A percentile compares a stretch with the other conserved stretches of the same genome.
Conservation (phyloP, 164 flowering plant genomes). For the Chimonanthus salicifolius region DNA sequence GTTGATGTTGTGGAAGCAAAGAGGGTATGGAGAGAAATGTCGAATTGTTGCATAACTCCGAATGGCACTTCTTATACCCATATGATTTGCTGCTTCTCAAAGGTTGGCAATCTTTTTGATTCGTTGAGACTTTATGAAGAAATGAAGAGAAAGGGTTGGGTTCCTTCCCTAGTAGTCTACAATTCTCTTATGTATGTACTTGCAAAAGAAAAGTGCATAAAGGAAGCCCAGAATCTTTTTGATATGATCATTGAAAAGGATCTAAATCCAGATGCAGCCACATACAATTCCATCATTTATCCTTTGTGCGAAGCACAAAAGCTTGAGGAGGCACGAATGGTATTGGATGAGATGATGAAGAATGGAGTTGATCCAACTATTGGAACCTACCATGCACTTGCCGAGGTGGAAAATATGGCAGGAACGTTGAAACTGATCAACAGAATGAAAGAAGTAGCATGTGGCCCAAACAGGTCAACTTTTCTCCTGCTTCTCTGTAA, state of each 20-base stretch:
- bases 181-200: conserved; percentile 72
- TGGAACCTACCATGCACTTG: conserved; percentile 69
- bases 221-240: conserved; percentile 62
- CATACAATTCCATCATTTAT: conserved; percentile 61
- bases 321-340: conserved; percentile 56
- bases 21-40: conserved; percentile 94
- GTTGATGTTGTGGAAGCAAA: conserved; percentile 73
- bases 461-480: conserved; percentile 51
- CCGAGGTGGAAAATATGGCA: conserved; percentile 36
- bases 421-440: conserved; percentile 50
- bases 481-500: conserved; percentile 49
- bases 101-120: conserved; percentile 73
- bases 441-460: conserved; percentile 48
- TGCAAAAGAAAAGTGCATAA: conserved; percentile 65
- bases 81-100: conserved; percentile 86
- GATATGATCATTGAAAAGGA: conserved; percentile 56
- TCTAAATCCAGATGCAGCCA: conserved; percentile 45
- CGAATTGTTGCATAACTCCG: conserved; percentile 56
- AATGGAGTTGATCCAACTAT: conserved; percentile 46
- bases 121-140: conserved; percentile 81
- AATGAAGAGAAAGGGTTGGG: conserved; percentile 73
- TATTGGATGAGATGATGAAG: conserved; percentile 47
- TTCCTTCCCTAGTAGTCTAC: conserved; percentile 59
- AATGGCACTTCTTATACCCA: conserved; percentile 57
- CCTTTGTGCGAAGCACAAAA: conserved; percentile 70